Conservation (phyloP, 768 basidiomycete species). For the Termitomyces sp. region DNA sequence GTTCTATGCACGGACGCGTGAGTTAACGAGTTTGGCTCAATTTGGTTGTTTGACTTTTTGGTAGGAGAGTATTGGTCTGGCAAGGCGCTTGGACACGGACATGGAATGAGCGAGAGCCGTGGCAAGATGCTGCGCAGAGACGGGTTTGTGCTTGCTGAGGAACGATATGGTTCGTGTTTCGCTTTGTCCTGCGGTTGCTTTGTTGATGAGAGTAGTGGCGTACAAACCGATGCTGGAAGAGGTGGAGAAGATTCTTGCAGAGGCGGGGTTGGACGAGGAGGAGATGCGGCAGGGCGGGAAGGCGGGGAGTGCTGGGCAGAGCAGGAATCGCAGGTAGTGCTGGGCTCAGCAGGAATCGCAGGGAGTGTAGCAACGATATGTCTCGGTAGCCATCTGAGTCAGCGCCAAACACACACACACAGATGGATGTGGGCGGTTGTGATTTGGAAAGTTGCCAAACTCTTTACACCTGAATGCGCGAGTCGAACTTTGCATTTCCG, state of each 20-base stretch:
- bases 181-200: not conserved
- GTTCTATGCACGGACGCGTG: not conserved
- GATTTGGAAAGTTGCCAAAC: not conserved
- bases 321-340: not conserved
- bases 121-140: not conserved
- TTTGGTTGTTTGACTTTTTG: no score
- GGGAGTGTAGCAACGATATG: not conserved
- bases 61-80: not conserved
- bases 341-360: not conserved
- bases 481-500: constrained; percentile 93
- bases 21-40: not conserved
- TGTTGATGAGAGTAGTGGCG: not conserved
- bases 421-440: not conserved
- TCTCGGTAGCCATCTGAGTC: not conserved
- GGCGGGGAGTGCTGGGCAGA: not conserved
- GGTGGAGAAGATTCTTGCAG: not conserved
- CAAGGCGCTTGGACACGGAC: not conserved
- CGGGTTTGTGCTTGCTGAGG: not conserved
- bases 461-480: constrained; percentile 60
- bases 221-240: not conserved
- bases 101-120: not conserved
- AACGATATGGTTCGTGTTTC: not conserved
- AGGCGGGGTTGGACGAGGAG: not conserved
- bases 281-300: constrained; percentile 29
- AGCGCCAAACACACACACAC: not conserved